Percentiles rank a stretch among this genome's conserved stretches.
Evolutionary conservation across 2,329 filamentous ascomycete genomes (phyloP).

Genomic region (Hypoxylon sp.): DNA sequence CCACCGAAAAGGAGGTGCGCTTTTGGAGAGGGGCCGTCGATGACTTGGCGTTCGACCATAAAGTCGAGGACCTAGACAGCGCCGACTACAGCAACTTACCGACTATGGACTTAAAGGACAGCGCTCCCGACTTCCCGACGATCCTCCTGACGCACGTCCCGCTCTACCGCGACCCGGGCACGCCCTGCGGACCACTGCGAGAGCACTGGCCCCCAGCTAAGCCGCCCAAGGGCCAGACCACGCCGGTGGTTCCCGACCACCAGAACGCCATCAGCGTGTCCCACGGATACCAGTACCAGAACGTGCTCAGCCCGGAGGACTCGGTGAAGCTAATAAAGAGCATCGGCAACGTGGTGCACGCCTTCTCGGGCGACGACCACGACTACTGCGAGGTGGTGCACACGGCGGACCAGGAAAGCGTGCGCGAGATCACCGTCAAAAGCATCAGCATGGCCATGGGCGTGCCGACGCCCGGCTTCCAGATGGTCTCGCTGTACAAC

Average conservation of each 20-base stretch:
- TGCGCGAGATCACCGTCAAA: slow-evolving; percentile 93
- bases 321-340: slow-evolving; percentile 80
- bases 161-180: slow-evolving; percentile 82
- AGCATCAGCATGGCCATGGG: slow-evolving; percentile 97
- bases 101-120: slow-evolving; percentile 57
- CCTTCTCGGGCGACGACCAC: slow-evolving; percentile 97
- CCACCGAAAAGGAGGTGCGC: slow-evolving; percentile 75
- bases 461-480: slow-evolving; percentile 85
- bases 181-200: slow-evolving; percentile 86
- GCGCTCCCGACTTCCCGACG: slow-evolving; percentile 77
- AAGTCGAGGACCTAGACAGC: slow-evolving; percentile 68
- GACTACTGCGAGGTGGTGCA: slow-evolving; percentile 96
- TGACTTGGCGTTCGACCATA: slow-evolving; percentile 67
- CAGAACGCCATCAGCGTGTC: slow-evolving; percentile 82
- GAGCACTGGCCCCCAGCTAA: slow-evolving; percentile 83
- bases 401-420: slow-evolving; percentile 71
- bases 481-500: slow-evolving; percentile 92
- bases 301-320: slow-evolving; percentile 83
- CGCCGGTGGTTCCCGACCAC: slow-evolving; percentile 69
- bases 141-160: slow-evolving; percentile 93
- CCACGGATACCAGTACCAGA: slow-evolving; percentile 94
- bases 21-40: slow-evolving; percentile 71
- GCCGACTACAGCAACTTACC: slow-evolving; percentile 57
- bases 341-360: slow-evolving; percentile 83
- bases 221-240: slow-evolving; percentile 68